phyloP scores from a whole-genome alignment of 2,329 filamentous ascomycete species.

The Corynespora cassiicola region DNA sequence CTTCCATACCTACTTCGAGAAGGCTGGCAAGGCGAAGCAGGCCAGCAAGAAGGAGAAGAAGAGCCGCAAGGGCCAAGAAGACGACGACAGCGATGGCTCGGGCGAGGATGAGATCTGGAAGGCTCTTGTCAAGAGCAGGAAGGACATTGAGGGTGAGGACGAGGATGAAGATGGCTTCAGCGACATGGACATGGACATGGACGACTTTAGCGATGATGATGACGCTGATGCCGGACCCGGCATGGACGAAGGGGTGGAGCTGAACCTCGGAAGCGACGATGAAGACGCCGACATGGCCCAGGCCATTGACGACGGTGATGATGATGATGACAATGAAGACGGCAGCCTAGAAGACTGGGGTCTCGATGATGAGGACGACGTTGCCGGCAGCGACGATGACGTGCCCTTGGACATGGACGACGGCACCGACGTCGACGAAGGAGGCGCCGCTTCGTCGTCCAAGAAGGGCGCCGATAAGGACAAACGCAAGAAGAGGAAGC shows the following conservation, averaged over 20 bases:
- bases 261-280: constrained; percentile 57
- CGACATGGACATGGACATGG: constrained; percentile 59
- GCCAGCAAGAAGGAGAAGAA: constrained; percentile 65
- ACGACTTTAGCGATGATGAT: constrained; percentile 50
- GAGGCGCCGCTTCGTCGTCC: constrained; percentile 47
- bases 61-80: constrained; percentile 50
- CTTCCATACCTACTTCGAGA: constrained; percentile 96
- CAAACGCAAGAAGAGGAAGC: constrained; percentile 76
- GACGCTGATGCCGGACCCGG: constrained; percentile 53
- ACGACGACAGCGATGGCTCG: constrained; percentile 57
- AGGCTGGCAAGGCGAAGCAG: constrained; percentile 61
- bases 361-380: constrained; percentile 61
- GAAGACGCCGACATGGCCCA: constrained; percentile 56
- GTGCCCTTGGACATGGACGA: constrained; percentile 54
- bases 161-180: constrained; percentile 62
- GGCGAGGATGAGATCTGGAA: constrained; percentile 89
- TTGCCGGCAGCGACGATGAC: constrained; percentile 63
- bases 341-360: constrained; percentile 45
- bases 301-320: constrained; percentile 47
- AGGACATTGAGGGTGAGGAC: constrained; percentile 75
- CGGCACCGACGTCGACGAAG: constrained; percentile 50
- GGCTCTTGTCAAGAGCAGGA: constrained; percentile 80
- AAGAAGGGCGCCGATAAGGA: constrained; percentile 47
- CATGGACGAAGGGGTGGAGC: constrained; percentile 48
- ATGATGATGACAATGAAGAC: constrained; percentile 46